Evolutionary conservation across 768 basidiomycete species (phyloP), one percentile per base, ranked within the genome.

Genomic region (Agrocybe praecox): DNA sequence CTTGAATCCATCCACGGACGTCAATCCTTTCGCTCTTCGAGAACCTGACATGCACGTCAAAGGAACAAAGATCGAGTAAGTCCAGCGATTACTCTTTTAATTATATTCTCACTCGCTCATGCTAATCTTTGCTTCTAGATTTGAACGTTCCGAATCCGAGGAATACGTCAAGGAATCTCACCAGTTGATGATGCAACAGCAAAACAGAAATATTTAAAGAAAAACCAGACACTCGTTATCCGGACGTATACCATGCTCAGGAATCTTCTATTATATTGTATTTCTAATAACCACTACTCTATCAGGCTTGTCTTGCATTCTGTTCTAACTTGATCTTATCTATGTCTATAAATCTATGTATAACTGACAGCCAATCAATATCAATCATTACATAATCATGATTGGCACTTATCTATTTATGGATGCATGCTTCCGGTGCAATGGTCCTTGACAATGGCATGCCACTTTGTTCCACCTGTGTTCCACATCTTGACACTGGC

Each of bases 1-100:
- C 73, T 79, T 99, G 49, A 76, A 92, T 61, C 77, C 80, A 26
- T 69, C 80, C 32, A 84, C 82, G 33, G 96, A 98, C 70, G 85
- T 93, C 63, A 97, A 96, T 66, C 94, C 93, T 0, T 94, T 95
- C 63, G 91, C 94, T 15, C 73, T 97, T 23, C 84, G 87, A 21
- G 96, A 98, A 67, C 94, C 96, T 14, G 83, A 89, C 59, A 96
- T 96, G 84, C 79, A 83, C 63, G 75, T 86, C 46, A 94, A 95
- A 69, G 96, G 96, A 12, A 80, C 75, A 48, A 85, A 82, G 47
- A 74, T 88, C 44, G 90, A 84, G 88, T 94, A 65, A 72, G 89
- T 75, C n/a, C 7, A 7, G 7, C 15, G 12, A 6, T 40, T 40
- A 6, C 36, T n/a, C 3, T 40, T 40, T 6, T 12, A 29, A 9